Conservation (phyloP, 805 yeast genomes). For the Yarrowia sp. region DNA sequence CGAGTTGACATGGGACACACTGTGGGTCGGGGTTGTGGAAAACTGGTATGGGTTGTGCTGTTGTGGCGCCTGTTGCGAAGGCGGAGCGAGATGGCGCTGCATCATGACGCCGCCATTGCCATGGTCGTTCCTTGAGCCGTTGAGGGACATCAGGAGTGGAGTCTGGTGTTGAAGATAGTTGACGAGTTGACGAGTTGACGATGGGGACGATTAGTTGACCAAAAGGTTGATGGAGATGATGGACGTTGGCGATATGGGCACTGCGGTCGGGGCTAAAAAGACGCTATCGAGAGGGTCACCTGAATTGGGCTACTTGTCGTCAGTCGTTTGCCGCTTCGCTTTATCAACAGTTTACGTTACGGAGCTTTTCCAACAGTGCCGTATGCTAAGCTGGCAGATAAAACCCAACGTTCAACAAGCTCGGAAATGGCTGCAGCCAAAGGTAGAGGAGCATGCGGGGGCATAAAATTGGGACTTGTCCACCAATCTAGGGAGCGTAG, state of each 20-base stretch:
- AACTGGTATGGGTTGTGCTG: constrained; percentile 17
- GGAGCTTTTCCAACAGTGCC: constrained; percentile 37
- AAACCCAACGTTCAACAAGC: constrained; percentile 38
- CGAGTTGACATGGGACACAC: neutral
- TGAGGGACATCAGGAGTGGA: constrained; percentile 29
- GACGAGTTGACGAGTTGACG: neutral
- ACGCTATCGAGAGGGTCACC: too few species aligned
- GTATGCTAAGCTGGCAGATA: constrained; percentile 37
- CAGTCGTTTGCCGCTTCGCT: constrained; percentile 19
- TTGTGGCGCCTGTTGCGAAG: neutral
- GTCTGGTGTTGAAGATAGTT: neutral
- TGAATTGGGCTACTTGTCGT: neutral
- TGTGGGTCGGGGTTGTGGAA: constrained; percentile 23
- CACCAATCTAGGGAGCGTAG: neutral
- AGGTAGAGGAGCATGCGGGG: constrained; percentile 37
- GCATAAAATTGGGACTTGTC: constrained; percentile 30
- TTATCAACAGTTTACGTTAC: constrained; percentile 34
- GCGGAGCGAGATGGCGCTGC: constrained; percentile 30
- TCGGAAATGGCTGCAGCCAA: constrained; percentile 36
- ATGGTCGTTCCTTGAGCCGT: constrained; percentile 31
- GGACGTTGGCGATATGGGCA: neutral
- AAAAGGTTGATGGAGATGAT: neutral
- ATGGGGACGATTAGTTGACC: neutral
- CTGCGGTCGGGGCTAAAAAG: too few species aligned
- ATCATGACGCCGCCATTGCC: constrained; percentile 33